Conservation (phyloP, 1,139 yeast genomes). For the Candida smagusa region DNA sequence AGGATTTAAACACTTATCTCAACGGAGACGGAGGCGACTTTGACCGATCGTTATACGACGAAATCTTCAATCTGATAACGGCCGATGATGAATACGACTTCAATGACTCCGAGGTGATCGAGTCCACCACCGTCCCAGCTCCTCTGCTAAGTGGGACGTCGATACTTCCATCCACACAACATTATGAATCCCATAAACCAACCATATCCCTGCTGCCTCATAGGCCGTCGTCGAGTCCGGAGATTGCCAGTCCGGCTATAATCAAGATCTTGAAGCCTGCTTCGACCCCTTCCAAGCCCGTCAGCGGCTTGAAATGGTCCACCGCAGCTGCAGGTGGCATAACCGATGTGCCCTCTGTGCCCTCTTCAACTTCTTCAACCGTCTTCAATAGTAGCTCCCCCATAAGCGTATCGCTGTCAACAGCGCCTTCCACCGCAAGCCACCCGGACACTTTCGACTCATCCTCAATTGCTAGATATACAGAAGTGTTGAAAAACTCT, state of each 20-base stretch:
- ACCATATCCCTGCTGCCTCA: slow-evolving; percentile 6
- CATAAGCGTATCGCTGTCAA: neutral
- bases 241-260: slow-evolving; percentile 14
- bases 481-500: slow-evolving; percentile 32
- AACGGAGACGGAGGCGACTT: slow-evolving; percentile 40
- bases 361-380: neutral
- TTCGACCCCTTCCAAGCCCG: slow-evolving; percentile 61
- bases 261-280: slow-evolving; percentile 63
- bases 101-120: slow-evolving; percentile 12
- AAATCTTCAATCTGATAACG: slow-evolving; percentile 28
- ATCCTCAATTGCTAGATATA: slow-evolving; percentile 16
- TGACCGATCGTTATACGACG: slow-evolving; percentile 43
- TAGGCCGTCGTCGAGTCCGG: slow-evolving; percentile 13
- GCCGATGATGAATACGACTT: slow-evolving; percentile 12
- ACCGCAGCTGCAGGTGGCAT: slow-evolving; percentile 58
- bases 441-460: slow-evolving; percentile 6
- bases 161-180: neutral
- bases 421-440: neutral
- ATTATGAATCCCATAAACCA: neutral
- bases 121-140: neutral
- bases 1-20: slow-evolving; percentile 39
- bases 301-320: slow-evolving; percentile 67
- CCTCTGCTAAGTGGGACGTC: neutral
- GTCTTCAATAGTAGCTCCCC: neutral
- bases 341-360: neutral